Percentiles rank a stretch among this genome's conserved stretches.
phyloP scores from a whole-genome alignment of 371 early-diverging fungal genomes.

The Mycotypha africana region DNA sequence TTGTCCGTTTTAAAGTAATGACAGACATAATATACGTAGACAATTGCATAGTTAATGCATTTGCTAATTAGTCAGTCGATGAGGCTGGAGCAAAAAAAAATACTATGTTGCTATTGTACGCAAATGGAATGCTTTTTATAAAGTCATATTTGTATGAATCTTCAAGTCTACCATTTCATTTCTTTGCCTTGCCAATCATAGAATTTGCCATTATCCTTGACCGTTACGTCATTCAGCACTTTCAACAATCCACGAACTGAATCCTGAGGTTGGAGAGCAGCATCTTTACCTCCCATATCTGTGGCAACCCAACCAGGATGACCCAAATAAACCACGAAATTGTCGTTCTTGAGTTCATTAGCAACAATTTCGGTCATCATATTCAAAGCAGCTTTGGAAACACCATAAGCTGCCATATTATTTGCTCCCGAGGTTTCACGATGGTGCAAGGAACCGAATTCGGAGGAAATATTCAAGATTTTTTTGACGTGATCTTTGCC shows the following conservation, averaged over 20 bases:
- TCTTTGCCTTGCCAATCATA: conserved; percentile 7
- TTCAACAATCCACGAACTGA: conserved; percentile 9
- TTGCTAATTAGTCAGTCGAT: too few species aligned
- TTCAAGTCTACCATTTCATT: conserved; percentile 14
- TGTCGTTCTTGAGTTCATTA: conserved; percentile 8
- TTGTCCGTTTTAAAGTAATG: too few species aligned
- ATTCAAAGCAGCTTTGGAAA: conserved; percentile 15
- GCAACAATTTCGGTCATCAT: conserved; percentile 15
- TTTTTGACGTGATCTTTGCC: conserved; percentile 12
- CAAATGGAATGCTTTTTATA: too few species aligned
- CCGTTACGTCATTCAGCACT: conserved; percentile 1
- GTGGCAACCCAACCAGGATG: conserved; percentile 23
- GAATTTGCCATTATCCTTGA: conserved; percentile 6
- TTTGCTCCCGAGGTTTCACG: neutral
- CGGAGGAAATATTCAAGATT: conserved; percentile 19
- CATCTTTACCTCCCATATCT: conserved; percentile 13
- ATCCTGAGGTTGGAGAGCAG: neutral
- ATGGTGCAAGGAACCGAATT: conserved; percentile 7
- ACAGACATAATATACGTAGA: too few species aligned
- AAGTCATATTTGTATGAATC: too few species aligned
- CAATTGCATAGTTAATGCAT: too few species aligned
- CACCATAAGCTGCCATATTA: conserved; percentile 6
- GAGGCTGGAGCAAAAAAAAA: too few species aligned
- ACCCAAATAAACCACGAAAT: conserved; percentile 13
- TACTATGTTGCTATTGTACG: too few species aligned